A percentile compares a stretch with the other conserved stretches of the same genome.
phyloP scores from a whole-genome alignment of 345 rosid species.

The Ceriops zippeliana region DNA sequence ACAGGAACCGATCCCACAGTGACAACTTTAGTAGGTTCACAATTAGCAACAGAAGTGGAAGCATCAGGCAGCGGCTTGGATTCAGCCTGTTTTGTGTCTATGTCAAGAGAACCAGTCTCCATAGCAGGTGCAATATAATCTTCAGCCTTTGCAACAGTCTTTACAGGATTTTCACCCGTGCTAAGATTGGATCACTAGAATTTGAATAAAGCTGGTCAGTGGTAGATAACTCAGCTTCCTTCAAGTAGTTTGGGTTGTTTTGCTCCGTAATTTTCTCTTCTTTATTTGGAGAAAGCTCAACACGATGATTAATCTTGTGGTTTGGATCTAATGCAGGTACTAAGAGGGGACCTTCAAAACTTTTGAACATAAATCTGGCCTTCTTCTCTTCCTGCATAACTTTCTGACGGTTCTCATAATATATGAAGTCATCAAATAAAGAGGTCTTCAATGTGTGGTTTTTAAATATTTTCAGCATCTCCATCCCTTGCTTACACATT shows the following conservation, averaged over 20 bases:
- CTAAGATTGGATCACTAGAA: constrained; percentile 15
- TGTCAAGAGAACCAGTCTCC: constrained; percentile 35
- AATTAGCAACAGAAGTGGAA: constrained; percentile 10
- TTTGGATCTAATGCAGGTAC: constrained; percentile 42
- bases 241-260: constrained; percentile 15
- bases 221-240: constrained; percentile 17
- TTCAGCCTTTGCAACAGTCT: constrained; percentile 13
- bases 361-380: constrained; percentile 39
- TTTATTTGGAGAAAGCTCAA: constrained; percentile 20
- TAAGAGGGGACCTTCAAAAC: constrained; percentile 40
- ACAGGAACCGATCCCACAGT: constrained; percentile 71
- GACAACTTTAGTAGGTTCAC: constrained; percentile 32
- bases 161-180: constrained; percentile 13
- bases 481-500: constrained; percentile 68
- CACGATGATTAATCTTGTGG: constrained; percentile 23
- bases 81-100: constrained; percentile 30
- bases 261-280: constrained; percentile 19
- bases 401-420: constrained; percentile 79
- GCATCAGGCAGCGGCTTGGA: constrained; percentile 15
- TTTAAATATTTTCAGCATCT: constrained; percentile 77
- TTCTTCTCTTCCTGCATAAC: constrained; percentile 82
- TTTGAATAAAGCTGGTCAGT: constrained; percentile 16
- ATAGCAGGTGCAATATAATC: constrained; percentile 22
- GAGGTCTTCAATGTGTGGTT: constrained; percentile 54
- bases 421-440: constrained; percentile 75